phyloP scores from a whole-genome alignment of 2,329 filamentous ascomycete species.

The Cephalotrichum gorgonifer region DNA sequence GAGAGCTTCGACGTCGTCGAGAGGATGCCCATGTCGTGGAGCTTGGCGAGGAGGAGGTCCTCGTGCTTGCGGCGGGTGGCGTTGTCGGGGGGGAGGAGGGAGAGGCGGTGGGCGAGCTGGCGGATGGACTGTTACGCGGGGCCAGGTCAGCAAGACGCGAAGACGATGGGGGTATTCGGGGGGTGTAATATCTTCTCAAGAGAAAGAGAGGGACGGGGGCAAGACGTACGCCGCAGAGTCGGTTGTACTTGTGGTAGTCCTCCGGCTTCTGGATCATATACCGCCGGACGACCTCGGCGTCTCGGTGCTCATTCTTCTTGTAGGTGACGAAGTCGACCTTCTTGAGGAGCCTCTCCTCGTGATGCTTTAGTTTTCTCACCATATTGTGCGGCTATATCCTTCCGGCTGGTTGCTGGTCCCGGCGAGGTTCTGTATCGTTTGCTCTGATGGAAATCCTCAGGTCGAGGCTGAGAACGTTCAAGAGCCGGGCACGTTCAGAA shows the following conservation, averaged over 20 bases:
- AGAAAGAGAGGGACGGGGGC: constrained; percentile 16
- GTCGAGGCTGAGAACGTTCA: not conserved
- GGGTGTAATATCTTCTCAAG: not conserved
- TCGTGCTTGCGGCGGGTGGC: constrained; percentile 75
- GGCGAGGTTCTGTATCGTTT: not conserved
- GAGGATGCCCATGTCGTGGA: constrained; percentile 85
- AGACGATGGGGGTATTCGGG: not conserved
- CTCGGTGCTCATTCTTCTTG: constrained; percentile 82
- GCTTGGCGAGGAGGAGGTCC: constrained; percentile 76
- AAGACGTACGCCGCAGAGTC: constrained; percentile 54
- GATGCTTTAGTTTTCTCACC: constrained; percentile 93
- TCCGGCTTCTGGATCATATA: constrained; percentile 87
- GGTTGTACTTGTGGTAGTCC: constrained; percentile 64
- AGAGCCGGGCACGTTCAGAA: not conserved
- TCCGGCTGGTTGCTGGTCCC: not conserved
- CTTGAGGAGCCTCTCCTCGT: constrained; percentile 92
- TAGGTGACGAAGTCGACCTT: constrained; percentile 90
- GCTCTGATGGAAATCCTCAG: not conserved
- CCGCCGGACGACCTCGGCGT: constrained; percentile 65
- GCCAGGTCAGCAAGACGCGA: not conserved
- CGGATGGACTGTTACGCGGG: constrained; percentile 36
- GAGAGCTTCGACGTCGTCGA: constrained; percentile 66
- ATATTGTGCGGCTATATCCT: constrained; percentile 40
- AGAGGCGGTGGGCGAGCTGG: constrained; percentile 80
- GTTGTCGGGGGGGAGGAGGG: constrained; percentile 70